phyloP scores from a whole-genome alignment of 352 stramenopile species.

The Pelagophyceae sp. region DNA sequence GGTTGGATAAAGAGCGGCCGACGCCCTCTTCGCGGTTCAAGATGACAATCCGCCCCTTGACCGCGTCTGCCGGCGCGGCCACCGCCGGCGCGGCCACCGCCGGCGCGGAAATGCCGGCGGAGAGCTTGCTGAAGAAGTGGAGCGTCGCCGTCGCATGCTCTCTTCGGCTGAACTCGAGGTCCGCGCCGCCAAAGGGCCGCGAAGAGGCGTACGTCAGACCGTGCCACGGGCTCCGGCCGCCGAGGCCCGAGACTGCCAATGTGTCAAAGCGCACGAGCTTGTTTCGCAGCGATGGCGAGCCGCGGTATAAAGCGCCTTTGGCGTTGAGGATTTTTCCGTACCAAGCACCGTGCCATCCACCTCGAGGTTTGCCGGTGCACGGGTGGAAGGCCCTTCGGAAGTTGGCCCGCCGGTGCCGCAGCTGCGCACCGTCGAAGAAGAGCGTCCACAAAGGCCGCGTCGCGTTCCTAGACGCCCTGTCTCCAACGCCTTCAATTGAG shows the following conservation, averaged over 20 bases:
- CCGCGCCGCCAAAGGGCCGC: background rate
- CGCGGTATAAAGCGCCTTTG: background rate
- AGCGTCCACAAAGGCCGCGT: background rate
- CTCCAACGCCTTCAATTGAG: background rate
- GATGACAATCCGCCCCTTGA: background rate
- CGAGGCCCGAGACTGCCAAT: background rate
- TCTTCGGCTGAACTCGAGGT: background rate
- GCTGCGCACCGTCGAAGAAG: background rate
- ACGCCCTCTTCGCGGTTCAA: background rate
- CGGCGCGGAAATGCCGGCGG: too few relatives aligned
- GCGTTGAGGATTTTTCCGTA: background rate
- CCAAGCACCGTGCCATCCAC: background rate
- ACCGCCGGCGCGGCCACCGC: too few relatives aligned
- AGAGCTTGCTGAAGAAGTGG: background rate
- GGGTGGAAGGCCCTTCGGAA: background rate
- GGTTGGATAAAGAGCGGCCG: background rate
- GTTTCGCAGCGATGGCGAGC: background rate
- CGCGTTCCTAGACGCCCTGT: too few relatives aligned
- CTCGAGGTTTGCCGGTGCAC: background rate
- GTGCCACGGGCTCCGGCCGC: background rate
- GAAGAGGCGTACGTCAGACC: background rate
- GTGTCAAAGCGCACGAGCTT: background rate
- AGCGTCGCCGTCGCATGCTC: background rate
- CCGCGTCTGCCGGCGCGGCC: background rate
- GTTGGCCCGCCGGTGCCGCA: background rate